Conservation (phyloP, 2,329 filamentous ascomycete genomes). For the Gnomoniopsis sp. region DNA sequence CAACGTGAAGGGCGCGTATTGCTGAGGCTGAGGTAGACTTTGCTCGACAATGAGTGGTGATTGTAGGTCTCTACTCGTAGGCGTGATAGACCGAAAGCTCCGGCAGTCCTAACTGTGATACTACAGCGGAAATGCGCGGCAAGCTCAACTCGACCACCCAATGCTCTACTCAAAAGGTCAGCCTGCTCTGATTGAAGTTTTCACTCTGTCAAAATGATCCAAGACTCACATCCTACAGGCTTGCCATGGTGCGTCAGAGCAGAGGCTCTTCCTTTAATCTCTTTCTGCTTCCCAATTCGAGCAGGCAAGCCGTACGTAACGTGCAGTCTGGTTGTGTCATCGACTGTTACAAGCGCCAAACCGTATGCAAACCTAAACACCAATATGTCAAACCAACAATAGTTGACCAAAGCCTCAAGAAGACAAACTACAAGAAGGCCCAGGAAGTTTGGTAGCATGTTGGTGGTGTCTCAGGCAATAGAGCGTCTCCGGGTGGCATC, state of each 20-base stretch:
- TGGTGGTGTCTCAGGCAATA: slow-evolving; percentile 6
- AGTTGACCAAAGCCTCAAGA: not conserved
- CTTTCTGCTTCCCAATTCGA: not conserved
- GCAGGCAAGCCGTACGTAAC: no score
- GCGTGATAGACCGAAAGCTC: no score
- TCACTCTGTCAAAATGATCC: not conserved
- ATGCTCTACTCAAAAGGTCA: not conserved
- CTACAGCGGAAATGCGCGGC: not conserved
- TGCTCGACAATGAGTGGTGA: not conserved
- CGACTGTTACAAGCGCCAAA: not conserved
- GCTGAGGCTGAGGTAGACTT: not conserved
- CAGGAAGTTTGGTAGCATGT: not conserved
- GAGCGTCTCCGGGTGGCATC: not conserved
- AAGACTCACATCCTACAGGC: not conserved
- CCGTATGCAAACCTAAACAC: slow-evolving; percentile 3
- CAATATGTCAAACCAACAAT: not conserved
- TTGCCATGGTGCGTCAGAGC: not conserved
- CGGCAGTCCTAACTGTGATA: no score
- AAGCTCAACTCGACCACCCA: not conserved
- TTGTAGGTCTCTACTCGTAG: no score
- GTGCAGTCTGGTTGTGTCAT: no score
- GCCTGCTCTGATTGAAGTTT: not conserved
- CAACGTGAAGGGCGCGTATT: not conserved
- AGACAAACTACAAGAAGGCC: no score
- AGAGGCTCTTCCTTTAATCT: not conserved